A percentile compares a stretch with the other conserved stretches of the same genome.
Evolutionary conservation across 768 basidiomycete species (phyloP).

Genomic region (Suillus alpinus): DNA sequence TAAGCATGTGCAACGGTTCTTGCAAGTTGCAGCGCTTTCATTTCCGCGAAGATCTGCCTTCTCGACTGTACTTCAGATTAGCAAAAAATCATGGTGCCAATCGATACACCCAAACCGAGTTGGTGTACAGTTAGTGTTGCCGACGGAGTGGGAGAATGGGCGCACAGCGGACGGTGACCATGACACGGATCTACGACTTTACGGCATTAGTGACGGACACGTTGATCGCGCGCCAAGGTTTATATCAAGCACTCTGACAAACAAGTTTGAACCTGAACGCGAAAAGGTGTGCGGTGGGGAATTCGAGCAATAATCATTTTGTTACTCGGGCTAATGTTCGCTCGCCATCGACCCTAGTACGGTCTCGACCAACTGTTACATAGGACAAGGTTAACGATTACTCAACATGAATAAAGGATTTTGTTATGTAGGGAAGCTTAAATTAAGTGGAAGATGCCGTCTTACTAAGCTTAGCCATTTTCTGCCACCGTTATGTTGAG

Average conservation of each 20-base stretch:
- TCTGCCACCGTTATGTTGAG: constrained; percentile 14
- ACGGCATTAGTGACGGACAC: background rate
- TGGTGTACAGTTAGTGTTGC: background rate
- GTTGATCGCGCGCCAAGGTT: background rate
- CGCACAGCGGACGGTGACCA: background rate
- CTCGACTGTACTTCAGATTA: background rate
- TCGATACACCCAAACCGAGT: background rate
- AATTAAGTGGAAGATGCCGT: constrained; percentile 25
- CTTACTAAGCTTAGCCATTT: constrained; percentile 27
- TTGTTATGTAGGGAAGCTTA: background rate
- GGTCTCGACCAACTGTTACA: background rate
- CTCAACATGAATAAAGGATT: background rate
- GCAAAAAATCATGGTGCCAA: background rate
- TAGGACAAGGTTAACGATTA: background rate
- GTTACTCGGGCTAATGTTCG: background rate
- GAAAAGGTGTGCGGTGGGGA: background rate
- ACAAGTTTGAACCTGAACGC: background rate
- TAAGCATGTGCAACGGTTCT: background rate
- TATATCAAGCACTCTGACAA: background rate
- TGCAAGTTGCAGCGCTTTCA: background rate
- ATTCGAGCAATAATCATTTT: background rate
- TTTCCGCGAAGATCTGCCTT: background rate
- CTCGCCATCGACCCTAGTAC: background rate
- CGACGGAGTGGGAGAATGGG: background rate
- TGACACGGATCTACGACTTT: background rate